Evolutionary conservation across 2,329 filamentous ascomycete genomes (phyloP), one percentile per base, ranked within the genome.

Genomic region (Endoconidiophora polonica): DNA sequence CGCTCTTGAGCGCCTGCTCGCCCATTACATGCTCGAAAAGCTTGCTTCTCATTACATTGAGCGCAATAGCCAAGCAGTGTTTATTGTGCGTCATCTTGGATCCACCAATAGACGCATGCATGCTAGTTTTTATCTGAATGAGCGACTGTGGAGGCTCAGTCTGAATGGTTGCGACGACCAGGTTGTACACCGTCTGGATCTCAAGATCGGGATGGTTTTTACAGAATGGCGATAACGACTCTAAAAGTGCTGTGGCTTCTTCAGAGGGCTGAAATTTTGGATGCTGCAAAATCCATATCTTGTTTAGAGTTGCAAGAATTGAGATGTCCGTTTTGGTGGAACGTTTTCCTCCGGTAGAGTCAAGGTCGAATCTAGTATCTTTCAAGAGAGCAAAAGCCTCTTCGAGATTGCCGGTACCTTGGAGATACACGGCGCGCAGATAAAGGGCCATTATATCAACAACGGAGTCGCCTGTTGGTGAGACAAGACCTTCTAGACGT

Each of bases 1-100:
- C 81, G 59, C 81, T 84, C 65, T 87, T 87, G 53, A 85, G 71
- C 0, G 83, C 81, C 62, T 88, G 83, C 52, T 83, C 81, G 46
- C 86, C 86, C 3, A 93, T 77, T 12, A 88, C 81, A 53, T 83
- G 82, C 43, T 81, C 80, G 63, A 88, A 95, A 59, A 94, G 83
- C 47, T 79, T 76, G 59, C 75, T 79, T 48, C 83, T 82, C 83
- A 95, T 93, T 56, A 91, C 80, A 57, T 80, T 87, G 53, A 95
- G 75, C 4, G 83, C 80, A 55, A 95, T 83, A 44, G 81, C 81
- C n/a, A 87, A 73, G 49, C 88, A 81, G 56, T 93, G 83, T 26
- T 77, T 77, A 61, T 94, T 94, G 49, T 72, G 71, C 6, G 82
- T 79, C 5, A 70, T 68, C 55, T 81, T 81, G 10, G 84, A 81